Evolutionary conservation across 1,284 basidiomycete species (phyloP).

Genomic region (Pseudozyma pruni): DNA sequence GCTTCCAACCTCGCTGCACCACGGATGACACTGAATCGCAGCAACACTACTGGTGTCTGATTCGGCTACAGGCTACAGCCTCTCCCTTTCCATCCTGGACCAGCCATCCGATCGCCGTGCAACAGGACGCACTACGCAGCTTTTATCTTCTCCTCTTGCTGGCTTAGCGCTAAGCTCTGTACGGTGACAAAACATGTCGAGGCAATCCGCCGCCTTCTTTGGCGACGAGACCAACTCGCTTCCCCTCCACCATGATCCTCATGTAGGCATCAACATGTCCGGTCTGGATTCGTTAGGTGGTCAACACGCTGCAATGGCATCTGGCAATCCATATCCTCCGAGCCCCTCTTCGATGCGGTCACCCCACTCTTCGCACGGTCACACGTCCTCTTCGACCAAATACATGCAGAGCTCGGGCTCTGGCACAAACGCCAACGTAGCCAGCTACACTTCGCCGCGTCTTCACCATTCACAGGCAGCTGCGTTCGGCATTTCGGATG

Average conservation of each 20-base stretch:
- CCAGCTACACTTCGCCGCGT: conserved; percentile 37
- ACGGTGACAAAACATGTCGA: conserved; percentile 42
- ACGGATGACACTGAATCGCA: conserved; percentile 23
- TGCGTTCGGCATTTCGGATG: conserved; percentile 15
- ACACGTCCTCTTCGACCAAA: conserved; percentile 28
- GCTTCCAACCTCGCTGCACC: neutral
- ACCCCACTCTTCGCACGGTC: conserved; percentile 38
- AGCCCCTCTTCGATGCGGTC: conserved; percentile 43
- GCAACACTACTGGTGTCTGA: conserved; percentile 8
- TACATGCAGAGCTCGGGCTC: conserved; percentile 25
- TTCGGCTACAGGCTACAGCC: conserved; percentile 20
- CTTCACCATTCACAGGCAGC: conserved; percentile 28
- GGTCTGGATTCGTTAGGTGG: conserved; percentile 23
- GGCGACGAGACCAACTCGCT: conserved; percentile 42
- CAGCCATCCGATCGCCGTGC: conserved; percentile 8
- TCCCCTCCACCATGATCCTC: conserved; percentile 43
- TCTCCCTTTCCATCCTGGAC: neutral
- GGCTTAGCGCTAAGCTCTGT: too few species aligned
- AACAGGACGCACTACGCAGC: neutral
- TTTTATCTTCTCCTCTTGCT: neutral
- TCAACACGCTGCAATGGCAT: conserved; percentile 20
- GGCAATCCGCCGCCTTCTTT: conserved; percentile 45
- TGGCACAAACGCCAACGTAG: conserved; percentile 3
- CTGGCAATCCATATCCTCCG: conserved; percentile 23
- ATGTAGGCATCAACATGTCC: conserved; percentile 54